Base-by-base conservation (phyloP, 352 stramenopile genomes). In the Plasmopara muralis region DNA sequence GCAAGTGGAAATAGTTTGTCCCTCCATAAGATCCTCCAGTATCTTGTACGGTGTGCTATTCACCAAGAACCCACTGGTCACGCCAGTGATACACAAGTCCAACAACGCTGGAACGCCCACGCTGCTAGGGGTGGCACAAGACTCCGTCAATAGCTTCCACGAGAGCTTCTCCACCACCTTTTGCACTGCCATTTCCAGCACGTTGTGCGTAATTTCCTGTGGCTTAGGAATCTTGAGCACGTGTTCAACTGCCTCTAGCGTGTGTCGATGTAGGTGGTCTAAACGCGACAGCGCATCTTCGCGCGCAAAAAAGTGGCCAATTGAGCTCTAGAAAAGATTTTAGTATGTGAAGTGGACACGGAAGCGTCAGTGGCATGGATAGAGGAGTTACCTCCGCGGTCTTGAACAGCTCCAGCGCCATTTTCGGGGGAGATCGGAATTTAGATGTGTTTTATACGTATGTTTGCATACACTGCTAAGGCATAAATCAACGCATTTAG, bases 1-100 rank as follows among this genome's bases (percentile, higher is more conserved):
- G 53, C 83, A 94, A n/a, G 75, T 87, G 57, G 56, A 74, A 56
- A 94, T 89, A 16, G 81, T 92, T 58, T 94, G 83, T 4, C 79
- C 75, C 44, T 94, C 83, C 79, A 92, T 89, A 31, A 94, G 62
- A 59, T 94, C 80, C 43, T 92, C 83, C 25, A 94, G 68, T 40
- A 94, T 66, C 50, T 89, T 88, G 66, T 94, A 94, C 10, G 83
- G 80, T 18, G 82, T 79, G 59, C 69, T 86, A 55, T 76, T 80
- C 34, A 85, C 50, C 43, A 94, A 52, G 35, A 75, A 74, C 9
- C 83, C 71, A n/a, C 66, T 66, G 28, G 54, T 64, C 25, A 89
- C 83, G n/a, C 83, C 83, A 10, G 72, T 72, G 51, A 92, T 92
- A 43, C 81, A 94, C 46, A 94, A 47, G 40, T 94, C 83, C 42